These are phyloP conservation scores for Aureobasidium sp. DNA, from an alignment of 2,329 filamentous ascomycete species.

Conservation along the genomic window DNA sequence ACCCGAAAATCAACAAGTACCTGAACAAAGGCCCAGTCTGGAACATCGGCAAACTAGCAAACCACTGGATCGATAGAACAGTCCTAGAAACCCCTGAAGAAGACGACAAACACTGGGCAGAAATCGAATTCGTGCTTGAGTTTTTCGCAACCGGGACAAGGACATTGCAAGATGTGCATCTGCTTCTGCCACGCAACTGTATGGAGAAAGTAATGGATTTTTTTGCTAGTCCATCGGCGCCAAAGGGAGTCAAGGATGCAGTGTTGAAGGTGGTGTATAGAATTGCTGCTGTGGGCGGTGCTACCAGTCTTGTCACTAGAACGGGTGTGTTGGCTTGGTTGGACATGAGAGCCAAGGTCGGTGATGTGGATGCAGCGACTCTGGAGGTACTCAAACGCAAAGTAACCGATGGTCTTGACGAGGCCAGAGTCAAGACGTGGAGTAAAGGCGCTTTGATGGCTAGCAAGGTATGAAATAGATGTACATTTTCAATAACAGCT, in stretches of 20 bases:
- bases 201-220: conserved; percentile 68
- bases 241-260: conserved; percentile 47
- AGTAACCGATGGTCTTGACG: conserved; percentile 58
- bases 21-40: conserved; percentile 70
- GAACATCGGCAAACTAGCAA: conserved; percentile 49
- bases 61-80: conserved; percentile 58
- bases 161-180: conserved; percentile 48
- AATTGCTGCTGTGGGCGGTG: conserved; percentile 60
- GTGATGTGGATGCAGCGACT: conserved; percentile 40
- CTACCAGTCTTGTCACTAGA: conserved; percentile 71
- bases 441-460: neutral
- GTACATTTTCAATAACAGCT: too few relatives aligned
- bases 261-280: conserved; percentile 56
- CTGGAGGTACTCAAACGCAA: conserved; percentile 48
- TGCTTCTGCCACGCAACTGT: conserved; percentile 52
- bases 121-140: conserved; percentile 65
- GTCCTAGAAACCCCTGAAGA: conserved; percentile 64
- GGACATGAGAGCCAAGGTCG: conserved; percentile 47
- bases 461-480: too few relatives aligned
- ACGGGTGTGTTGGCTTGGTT: conserved; percentile 70
- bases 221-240: conserved; percentile 58
- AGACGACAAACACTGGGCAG: conserved; percentile 63
- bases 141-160: conserved; percentile 62
- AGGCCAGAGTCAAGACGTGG: conserved; percentile 30
- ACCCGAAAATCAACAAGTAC: conserved; percentile 78